Evolutionary conservation across 2,329 filamentous ascomycete genomes (phyloP), one percentile per base, ranked within the genome.

Genomic region (Metarhizium brunneum): DNA sequence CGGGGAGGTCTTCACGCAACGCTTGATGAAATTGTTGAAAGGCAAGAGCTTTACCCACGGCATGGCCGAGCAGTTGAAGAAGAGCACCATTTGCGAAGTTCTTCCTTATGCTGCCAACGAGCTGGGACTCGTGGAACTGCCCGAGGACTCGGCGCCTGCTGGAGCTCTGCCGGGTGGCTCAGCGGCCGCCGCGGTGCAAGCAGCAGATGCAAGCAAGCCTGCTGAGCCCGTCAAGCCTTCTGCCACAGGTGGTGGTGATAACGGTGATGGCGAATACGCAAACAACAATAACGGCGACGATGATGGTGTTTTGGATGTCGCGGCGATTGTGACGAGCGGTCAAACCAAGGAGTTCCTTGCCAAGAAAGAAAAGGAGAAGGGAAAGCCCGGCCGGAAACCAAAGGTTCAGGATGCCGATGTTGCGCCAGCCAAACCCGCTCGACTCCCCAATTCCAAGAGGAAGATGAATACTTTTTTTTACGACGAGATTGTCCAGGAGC

Each of bases 1-100:
- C 60, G 94, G 94, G 52, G 88, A 96, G 64, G 84, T 87, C 2
- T 90, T 97, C 76, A 97, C 92, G 0, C 79, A 82, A 63, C 80
- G 83, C 57, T 77, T 97, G 45, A 69, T 84, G 48, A 79, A 86
- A 62, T 76, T 94, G 57, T 74, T 97, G 47, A 70, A 76, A 60
- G 68, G 69, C 48, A 80, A 84, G 65, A 75, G 75, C 3, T 85
- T 87, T 61, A 81, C 76, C 20, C 73, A 78, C 58, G 82, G 87
- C 47, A 87, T 87, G 83, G 83, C 83, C 1, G 85, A 88, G 71
- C 82, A 87, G 69, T 69, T 88, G 57, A 88, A 88, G 73, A 82
- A 76, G 71, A 87, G 82, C 62, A 62, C 71, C 42, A 80, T 87
- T 53, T 87, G 84, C 66, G 85, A 88, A 68, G 83, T 88, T 32